Evolutionary conservation across 2,329 filamentous ascomycete species (phyloP), one percentile per base, ranked within the genome.

Genomic region (Phyllosticta citrichinensis): DNA sequence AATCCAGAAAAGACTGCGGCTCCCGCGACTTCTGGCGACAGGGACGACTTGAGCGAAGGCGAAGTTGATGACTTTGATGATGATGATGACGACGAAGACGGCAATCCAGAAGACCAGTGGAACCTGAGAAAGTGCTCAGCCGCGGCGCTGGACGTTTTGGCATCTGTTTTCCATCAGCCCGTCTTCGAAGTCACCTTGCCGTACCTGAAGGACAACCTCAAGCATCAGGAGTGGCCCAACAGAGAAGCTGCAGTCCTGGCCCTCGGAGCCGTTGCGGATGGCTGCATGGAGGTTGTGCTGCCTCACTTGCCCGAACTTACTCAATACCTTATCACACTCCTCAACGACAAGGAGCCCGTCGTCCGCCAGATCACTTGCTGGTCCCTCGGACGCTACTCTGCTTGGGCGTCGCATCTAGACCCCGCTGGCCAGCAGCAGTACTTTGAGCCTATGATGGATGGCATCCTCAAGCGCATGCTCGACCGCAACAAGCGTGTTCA

Each of bases 401-500:
- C 86, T 53, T 99, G 94, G 94, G 93, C 92, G 10, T 88, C 91
- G 4, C 84, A 86, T 64, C 81, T 97, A 22, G 77, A 83, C 24
- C 84, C 87, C 17, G 76, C 78, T 19, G 83, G 91, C 64, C 87
- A 87, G 69, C 82, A 87, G 57, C 83, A 85, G 62, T 97, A 85
- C 74, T 99, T 99, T 68, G 88, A 94, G 68, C 93, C 93, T 0
- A 89, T 97, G 82, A 96, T 99, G 91, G 93, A 96, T 65, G 94
- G 93, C 5, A 92, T 99, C 56, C 78, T 99, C 62, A 86, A 86
- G 63, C 89, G 92, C 70, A 99, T 99, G 94, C 80, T 99, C 55
- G 94, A 99, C 75, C 87, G 84, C 72, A 97, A 97, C 81, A 99
- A 99, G 79, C 91, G 93, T 73, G 94, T 99, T 0, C 94, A 99